Evolutionary conservation across 352 stramenopile genomes (phyloP).

Genomic region (Globisporangium alternatum): DNA sequence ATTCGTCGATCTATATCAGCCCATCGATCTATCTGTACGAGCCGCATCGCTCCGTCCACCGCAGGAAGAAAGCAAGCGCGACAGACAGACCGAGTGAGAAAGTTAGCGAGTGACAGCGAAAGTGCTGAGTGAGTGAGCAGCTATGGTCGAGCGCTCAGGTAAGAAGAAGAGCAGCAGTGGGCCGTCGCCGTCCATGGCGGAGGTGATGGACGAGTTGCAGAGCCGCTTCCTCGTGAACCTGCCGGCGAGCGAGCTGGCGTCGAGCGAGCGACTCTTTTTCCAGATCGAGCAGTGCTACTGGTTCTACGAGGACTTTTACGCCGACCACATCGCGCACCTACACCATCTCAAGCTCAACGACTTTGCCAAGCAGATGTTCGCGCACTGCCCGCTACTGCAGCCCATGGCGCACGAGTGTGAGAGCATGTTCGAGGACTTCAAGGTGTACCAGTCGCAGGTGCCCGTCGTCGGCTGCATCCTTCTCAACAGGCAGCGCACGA

Average conservation of each 20-base stretch:
- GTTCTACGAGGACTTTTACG: constrained; percentile 98
- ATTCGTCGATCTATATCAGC: too few relatives aligned
- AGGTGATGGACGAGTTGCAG: constrained; percentile 95
- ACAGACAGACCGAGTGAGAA: constrained; percentile 1
- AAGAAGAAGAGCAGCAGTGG: constrained; percentile 14
- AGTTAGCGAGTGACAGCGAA: neutral
- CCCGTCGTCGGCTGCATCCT: constrained; percentile 94
- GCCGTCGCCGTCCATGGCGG: constrained; percentile 56
- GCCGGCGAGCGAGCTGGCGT: constrained; percentile 85
- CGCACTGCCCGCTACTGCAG: constrained; percentile 85
- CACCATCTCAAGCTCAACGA: constrained; percentile 93
- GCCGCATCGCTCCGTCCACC: neutral
- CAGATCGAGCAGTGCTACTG: constrained; percentile 97
- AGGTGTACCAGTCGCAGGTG: constrained; percentile 92
- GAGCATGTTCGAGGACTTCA: constrained; percentile 93
- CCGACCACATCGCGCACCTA: constrained; percentile 82
- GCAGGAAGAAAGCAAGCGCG: neutral
- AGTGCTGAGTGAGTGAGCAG: neutral
- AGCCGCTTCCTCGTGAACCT: constrained; percentile 95
- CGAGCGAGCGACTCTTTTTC: constrained; percentile 95
- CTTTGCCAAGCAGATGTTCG: constrained; percentile 92
- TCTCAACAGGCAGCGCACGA: constrained; percentile 80
- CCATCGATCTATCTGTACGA: neutral
- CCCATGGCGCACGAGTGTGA: constrained; percentile 87
- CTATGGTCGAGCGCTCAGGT: constrained; percentile 10